Evolutionary conservation across 1,284 basidiomycete species (phyloP), one percentile per base, ranked within the genome.

Genomic region (Testicularia cyperi): DNA sequence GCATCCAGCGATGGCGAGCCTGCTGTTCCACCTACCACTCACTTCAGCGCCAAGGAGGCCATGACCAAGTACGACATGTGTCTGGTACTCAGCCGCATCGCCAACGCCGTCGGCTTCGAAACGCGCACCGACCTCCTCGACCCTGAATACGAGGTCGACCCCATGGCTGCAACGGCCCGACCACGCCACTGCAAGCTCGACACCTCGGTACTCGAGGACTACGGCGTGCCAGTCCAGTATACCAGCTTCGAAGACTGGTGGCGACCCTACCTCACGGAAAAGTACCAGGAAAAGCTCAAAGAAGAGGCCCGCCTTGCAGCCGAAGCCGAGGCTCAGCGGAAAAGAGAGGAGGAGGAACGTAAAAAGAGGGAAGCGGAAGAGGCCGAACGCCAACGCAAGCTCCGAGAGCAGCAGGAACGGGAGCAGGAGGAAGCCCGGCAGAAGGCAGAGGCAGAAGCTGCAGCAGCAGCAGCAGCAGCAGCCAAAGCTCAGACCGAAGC

Each of bases 31-130:
- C 48, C 57, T 2, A 79, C 77, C 32, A 52, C 80, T 13, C 81
- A 82, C 65, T 81, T 79, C 62, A 70, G 77, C 18, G 78, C 80
- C 9, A 72, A 77, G 8, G 77, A 77, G 18, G 75, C 78, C 2
- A 67, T 79, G 55, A 80, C 80, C 15, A 82, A 82, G 68, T 81
- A 80, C 70, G 77, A 80, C 58, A 81, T 81, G 72, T 74, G 68
- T 47, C 34, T 57, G 26, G 65, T 70, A 8, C 49, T 75, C 38
- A 47, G 63, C 27, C 65, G 70, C 13, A 46, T 70, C 32, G 62
- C 56, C 43, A 67, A 68, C 34, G 32, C 44, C 16, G 65, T 66
- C n/a, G 62, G 58, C 8, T 43, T 49, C 21, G 48, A 60, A 14
- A 49, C 62, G 2, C 46, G 54, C 15, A 57, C 62, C 25, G 60